These are phyloP conservation scores for Saitozyma podzolica DNA, from an alignment of 768 basidiomycete genomes.

Conservation along the genomic window DNA sequence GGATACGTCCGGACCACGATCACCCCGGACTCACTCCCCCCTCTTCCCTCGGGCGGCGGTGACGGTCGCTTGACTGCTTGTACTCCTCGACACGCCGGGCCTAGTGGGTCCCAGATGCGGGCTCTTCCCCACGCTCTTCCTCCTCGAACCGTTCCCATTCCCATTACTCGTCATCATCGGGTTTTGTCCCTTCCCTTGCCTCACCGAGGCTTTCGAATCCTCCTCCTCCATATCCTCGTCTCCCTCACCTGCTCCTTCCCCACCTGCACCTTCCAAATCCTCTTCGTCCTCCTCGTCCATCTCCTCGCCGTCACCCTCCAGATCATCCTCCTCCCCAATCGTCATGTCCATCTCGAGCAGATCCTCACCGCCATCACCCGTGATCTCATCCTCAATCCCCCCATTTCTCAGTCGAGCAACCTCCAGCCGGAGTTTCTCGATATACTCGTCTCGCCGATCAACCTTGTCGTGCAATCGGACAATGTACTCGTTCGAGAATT, in stretches of 20 bases:
- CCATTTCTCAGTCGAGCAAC: constrained; percentile 58
- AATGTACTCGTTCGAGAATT: constrained; percentile 88
- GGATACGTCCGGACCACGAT: too few species aligned
- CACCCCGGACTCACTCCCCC: too few species aligned
- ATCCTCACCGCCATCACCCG: constrained; percentile 57
- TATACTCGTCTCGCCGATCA: constrained; percentile 77
- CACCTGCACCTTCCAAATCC: not conserved
- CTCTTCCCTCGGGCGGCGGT: too few species aligned
- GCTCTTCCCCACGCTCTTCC: too few species aligned
- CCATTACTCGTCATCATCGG: too few species aligned
- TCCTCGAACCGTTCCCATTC: too few species aligned
- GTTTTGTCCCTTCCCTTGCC: too few species aligned
- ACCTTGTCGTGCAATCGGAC: constrained; percentile 72
- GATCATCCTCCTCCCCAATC: constrained; percentile 53
- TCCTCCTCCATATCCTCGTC: constrained; percentile 43
- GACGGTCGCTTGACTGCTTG: too few species aligned
- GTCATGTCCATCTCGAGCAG: constrained; percentile 50
- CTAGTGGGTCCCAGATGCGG: too few species aligned
- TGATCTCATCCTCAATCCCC: constrained; percentile 2
- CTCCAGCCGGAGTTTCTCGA: constrained; percentile 66
- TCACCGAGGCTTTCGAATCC: too few species aligned
- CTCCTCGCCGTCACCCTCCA: constrained; percentile 14
- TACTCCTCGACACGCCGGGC: too few species aligned
- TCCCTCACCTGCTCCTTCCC: not conserved
- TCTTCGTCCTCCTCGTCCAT: not conserved